Evolutionary conservation across 2,329 filamentous ascomycete genomes (phyloP), one percentile per base, ranked within the genome.

Genomic region (Plenodomus lindquistii): DNA sequence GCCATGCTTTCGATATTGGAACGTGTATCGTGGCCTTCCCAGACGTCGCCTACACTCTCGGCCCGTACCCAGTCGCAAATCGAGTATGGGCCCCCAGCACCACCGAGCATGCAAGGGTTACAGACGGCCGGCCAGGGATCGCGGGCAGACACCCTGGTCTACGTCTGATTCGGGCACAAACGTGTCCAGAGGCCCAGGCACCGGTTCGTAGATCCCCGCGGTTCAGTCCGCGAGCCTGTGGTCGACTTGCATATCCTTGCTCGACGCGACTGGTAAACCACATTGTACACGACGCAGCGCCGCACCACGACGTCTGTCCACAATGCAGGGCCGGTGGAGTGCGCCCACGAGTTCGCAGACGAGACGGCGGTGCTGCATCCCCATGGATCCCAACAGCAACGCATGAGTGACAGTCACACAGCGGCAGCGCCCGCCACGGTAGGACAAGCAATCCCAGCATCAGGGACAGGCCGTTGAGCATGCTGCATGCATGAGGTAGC

Each of bases 151-250:
- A 52, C 63, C 67, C 59, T 46, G 57, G 45, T 45, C 54, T 50
- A 47, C 43, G 47, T n/a, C 61, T 65, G 62, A 60, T 67, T 69
- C 65, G 69, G 63, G 62, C 61, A 67, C 63, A 66, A 31, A 67
- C 64, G 66, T 68, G 63, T 65, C 55, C 55, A 60, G 55, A 63
- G 55, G 61, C 61, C 61, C 62, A 62, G 61, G 63, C 63, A 67
- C 62, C 62, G 62, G 67, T 70, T 71, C 63, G 67, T 62, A 68
- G 69, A 71, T 71, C 67, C 22, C 62, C 62, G 67, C 67, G 64
- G 62, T 65, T 57, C 65, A 31, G 11, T 31, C 65, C 66, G 66
- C 50, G 55, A 50, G 49, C 53, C 47, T 59, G 55, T 51, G 46
- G 47, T 31, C 27, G 27, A 31, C 27, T 7, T 24, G 10, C 49